Base-by-base conservation (phyloP, 192 early-diverging fungal genomes). In the Coemansia sp. region DNA sequence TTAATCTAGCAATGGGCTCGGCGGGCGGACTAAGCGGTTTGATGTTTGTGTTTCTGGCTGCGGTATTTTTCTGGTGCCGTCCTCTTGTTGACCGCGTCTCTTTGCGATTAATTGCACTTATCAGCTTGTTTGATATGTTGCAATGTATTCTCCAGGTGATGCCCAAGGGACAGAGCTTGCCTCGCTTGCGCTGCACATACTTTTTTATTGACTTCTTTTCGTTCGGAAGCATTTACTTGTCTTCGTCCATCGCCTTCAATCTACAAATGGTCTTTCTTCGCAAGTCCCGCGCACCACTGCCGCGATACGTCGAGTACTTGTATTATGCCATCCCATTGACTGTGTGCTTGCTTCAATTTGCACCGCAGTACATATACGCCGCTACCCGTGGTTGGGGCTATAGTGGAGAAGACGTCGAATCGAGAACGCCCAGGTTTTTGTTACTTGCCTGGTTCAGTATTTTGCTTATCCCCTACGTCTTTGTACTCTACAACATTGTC, bases 171-270 rank as follows among this genome's bases (percentile, higher is more conserved):
- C 10, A 7, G 13, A 17, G 10, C 13, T 10, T 35, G 6, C 5
- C 41, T 0, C 0, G 33, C 4, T 68, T 66, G 24, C 70, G 57
- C 21, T 17, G 24, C 6, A 14, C 13, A 17, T 39, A 19, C 2
- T 73, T 66, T 19, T 67, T 78, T 16, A 59, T 66, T 16, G 59
- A 78, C 7, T 65, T 64, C 19, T 68, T 57, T 27, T 65, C 54
- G 4, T 68, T 24, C 1, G 19, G 51, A 4, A 66, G 67, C 44
- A 63, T 72, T 8, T 78, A 78, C 19, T 36, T 78, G 50, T 78
- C 76, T 10, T 66, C 70, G 6, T 59, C 76, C 2, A 73, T 78
- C 40, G 76, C 76, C 5, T 78, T 73, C 40, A 78, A 78, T 34
- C 17, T 78, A 42, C 76, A 78, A 17, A 78, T 78, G 70, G 44